Evolutionary conservation across 2,329 filamentous ascomycete species (phyloP).

Genomic region (Alternaria sp.): DNA sequence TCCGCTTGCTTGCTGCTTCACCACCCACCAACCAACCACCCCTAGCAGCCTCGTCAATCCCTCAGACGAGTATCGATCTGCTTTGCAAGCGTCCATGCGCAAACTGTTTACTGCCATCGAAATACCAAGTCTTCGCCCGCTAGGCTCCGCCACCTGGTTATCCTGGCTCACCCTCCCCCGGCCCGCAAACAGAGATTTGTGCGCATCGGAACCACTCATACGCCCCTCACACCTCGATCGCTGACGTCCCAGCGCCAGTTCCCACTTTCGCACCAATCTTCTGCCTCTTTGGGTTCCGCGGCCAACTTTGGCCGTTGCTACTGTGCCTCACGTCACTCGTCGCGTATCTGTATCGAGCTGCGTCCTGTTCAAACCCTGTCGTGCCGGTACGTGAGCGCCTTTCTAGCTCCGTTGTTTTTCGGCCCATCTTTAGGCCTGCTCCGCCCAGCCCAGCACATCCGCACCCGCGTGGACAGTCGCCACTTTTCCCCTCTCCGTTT

Average conservation of each 20-base stretch:
- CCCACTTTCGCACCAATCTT: slow-evolving; percentile 19
- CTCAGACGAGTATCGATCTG: background rate
- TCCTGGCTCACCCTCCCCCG: slow-evolving; percentile 17
- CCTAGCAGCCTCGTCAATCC: background rate
- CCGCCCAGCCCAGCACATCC: slow-evolving; percentile 29
- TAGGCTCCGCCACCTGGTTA: slow-evolving; percentile 18
- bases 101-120: slow-evolving; percentile 18
- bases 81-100: slow-evolving; percentile 16
- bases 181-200: slow-evolving; percentile 21
- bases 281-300: slow-evolving; percentile 13
- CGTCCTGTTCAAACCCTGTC: slow-evolving; percentile 27
- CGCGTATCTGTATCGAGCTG: slow-evolving; percentile 30
- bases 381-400: slow-evolving; percentile 23
- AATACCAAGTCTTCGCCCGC: slow-evolving; percentile 17
- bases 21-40: background rate
- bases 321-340: slow-evolving; percentile 28
- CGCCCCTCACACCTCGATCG: slow-evolving; percentile 22
- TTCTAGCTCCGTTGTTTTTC: slow-evolving; percentile 35
- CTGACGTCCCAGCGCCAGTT: slow-evolving; percentile 20
- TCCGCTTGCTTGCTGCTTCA: background rate
- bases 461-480: slow-evolving; percentile 32
- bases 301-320: slow-evolving; percentile 12
- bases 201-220: slow-evolving; percentile 25
- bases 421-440: slow-evolving; percentile 40
- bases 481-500: slow-evolving; percentile 35